Conservation (phyloP, 2,329 filamentous ascomycete genomes). For the Paecilomyces variotii region DNA sequence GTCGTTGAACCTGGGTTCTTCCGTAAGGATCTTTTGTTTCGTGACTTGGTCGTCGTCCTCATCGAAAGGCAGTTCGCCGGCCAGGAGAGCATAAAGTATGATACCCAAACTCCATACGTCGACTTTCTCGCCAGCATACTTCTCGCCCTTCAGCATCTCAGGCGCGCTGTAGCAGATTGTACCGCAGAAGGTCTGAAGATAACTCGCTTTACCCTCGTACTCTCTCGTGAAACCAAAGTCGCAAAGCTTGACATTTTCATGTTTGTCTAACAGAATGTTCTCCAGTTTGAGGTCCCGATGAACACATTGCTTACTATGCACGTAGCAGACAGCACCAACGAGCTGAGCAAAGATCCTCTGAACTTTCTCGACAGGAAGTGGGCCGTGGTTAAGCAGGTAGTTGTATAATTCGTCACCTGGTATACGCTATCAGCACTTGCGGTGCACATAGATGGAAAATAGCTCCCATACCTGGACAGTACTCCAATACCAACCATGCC, state of each 20-base stretch:
- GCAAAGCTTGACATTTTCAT: constrained; percentile 94
- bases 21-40: constrained; percentile 71
- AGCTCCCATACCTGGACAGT: constrained; percentile 69
- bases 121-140: constrained; percentile 95
- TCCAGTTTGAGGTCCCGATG: constrained; percentile 96
- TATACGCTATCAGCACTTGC: constrained; percentile 3
- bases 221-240: constrained; percentile 98
- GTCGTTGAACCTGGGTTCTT: constrained; percentile 79
- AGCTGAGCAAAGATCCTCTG: constrained; percentile 95
- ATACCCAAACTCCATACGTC: constrained; percentile 97
- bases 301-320: constrained; percentile 90
- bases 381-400: constrained; percentile 80
- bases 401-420: constrained; percentile 94
- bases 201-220: constrained; percentile 90
- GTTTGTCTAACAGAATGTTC: constrained; percentile 90
- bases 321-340: constrained; percentile 88
- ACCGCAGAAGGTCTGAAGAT: constrained; percentile 94
- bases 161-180: constrained; percentile 97
- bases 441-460: background rate
- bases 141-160: constrained; percentile 97
- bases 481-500: constrained; percentile 96
- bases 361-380: constrained; percentile 74
- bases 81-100: constrained; percentile 75
- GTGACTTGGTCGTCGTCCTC: constrained; percentile 89
- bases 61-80: constrained; percentile 83